phyloP scores from a whole-genome alignment of 2,329 filamentous ascomycete species.

The Neurospora sp. region DNA sequence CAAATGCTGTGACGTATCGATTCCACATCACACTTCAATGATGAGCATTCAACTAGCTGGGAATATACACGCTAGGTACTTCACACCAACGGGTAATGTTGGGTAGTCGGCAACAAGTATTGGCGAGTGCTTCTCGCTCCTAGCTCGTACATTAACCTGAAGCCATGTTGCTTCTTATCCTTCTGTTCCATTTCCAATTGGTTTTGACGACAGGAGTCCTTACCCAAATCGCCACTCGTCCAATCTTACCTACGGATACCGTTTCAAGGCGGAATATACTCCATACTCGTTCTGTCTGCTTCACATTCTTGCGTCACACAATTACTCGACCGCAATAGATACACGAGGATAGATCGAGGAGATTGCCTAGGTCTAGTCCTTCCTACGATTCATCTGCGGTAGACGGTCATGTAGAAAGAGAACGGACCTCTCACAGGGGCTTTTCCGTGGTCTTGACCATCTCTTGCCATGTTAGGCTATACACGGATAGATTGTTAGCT shows the following conservation, averaged over 20 bases:
- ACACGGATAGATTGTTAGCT: neutral
- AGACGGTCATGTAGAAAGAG: neutral
- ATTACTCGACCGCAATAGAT: neutral
- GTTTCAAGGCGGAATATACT: neutral
- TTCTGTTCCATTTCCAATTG: neutral
- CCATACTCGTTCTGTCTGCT: neutral
- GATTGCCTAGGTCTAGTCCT: neutral
- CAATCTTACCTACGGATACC: neutral
- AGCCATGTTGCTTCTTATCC: neutral
- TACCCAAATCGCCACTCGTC: neutral
- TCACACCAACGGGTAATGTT: neutral
- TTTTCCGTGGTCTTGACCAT: neutral
- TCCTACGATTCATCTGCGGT: neutral
- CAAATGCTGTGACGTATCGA: neutral
- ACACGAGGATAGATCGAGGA: neutral
- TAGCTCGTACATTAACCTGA: neutral
- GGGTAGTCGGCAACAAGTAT: neutral
- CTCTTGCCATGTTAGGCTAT: neutral
- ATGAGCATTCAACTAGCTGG: neutral
- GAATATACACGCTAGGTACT: neutral
- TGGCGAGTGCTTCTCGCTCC: neutral
- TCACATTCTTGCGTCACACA: neutral
- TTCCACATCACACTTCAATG: neutral
- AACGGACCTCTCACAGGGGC: neutral
- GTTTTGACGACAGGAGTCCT: neutral